Conservation (phyloP, 345 rosid species). For the Gossypium australe region DNA sequence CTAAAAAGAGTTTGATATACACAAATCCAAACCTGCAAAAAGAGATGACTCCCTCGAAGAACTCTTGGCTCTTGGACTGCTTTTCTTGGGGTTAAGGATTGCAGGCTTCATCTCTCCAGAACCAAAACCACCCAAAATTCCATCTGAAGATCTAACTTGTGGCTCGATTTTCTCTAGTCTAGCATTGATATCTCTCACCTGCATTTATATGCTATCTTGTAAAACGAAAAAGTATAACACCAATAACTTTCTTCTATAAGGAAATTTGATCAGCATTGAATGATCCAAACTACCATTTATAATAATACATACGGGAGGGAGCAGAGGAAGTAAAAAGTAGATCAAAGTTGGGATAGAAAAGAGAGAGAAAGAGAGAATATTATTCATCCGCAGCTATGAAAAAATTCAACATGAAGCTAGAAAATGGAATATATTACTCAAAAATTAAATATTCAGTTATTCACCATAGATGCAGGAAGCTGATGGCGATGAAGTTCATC, state of each 20-base stretch:
- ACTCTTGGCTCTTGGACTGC: slow-evolving; percentile 83
- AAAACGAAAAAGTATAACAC: not conserved
- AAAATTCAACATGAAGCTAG: slow-evolving; percentile 4
- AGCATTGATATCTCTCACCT: slow-evolving; percentile 97
- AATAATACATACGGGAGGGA: not conserved
- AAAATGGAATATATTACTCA: slow-evolving; percentile 7
- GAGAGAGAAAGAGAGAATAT: not conserved
- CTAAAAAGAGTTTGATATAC: not conserved
- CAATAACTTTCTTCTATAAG: not conserved
- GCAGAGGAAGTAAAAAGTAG: not conserved
- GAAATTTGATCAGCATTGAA: slow-evolving; percentile 1
- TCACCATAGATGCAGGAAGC: slow-evolving; percentile 86
- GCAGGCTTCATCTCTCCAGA: slow-evolving; percentile 59
- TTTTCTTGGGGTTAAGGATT: slow-evolving; percentile 59
- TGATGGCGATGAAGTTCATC: slow-evolving; percentile 96
- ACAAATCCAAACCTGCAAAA: slow-evolving; percentile 68
- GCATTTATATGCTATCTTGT: slow-evolving; percentile 24
- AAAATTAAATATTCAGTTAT: slow-evolving; percentile 12
- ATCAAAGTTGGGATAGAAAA: not conserved
- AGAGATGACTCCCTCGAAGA: slow-evolving; percentile 75
- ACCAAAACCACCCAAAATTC: slow-evolving; percentile 40
- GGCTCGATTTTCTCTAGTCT: slow-evolving; percentile 94
- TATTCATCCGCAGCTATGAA: not conserved
- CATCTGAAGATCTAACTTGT: slow-evolving; percentile 56
- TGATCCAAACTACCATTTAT: not conserved